phyloP scores from a whole-genome alignment of 106 monocot genomes.

The Narthecium ossifragum region DNA sequence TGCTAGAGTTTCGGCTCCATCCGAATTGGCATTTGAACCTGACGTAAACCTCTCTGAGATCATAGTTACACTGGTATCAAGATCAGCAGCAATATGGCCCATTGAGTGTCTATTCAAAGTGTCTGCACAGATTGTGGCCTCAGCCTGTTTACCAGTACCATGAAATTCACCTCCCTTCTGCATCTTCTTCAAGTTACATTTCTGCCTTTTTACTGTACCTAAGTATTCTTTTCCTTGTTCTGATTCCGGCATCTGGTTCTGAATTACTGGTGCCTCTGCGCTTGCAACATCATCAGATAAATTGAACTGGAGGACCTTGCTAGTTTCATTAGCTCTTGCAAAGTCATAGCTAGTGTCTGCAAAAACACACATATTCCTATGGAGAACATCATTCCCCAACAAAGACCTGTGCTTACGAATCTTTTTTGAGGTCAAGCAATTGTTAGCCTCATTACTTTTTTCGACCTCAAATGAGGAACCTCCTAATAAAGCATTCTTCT shows the following conservation, averaged over 20 bases:
- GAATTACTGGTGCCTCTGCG: neutral
- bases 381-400: too few species aligned
- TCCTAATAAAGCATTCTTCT: constrained; percentile 8
- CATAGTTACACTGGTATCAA: neutral
- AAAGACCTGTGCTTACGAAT: constrained; percentile 28
- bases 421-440: constrained; percentile 15
- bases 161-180: too few species aligned
- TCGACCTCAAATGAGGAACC: constrained; percentile 3
- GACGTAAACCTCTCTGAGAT: constrained; percentile 2
- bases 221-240: constrained; percentile 1
- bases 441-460: neutral
- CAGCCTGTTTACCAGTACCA: too few species aligned
- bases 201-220: neutral
- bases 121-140: too few species aligned
- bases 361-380: too few species aligned
- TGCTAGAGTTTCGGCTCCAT: constrained; percentile 6
- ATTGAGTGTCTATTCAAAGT: too few species aligned
- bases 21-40: neutral
- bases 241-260: constrained; percentile 1
- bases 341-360: too few species aligned
- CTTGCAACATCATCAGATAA: neutral
- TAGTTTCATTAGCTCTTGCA: constrained; percentile 5
- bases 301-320: neutral
- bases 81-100: neutral
- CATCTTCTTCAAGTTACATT: neutral